A percentile compares a stretch with the other conserved stretches of the same genome.
phyloP scores from a whole-genome alignment of 768 basidiomycete species.

The Cystofilobasidium capitatum region DNA sequence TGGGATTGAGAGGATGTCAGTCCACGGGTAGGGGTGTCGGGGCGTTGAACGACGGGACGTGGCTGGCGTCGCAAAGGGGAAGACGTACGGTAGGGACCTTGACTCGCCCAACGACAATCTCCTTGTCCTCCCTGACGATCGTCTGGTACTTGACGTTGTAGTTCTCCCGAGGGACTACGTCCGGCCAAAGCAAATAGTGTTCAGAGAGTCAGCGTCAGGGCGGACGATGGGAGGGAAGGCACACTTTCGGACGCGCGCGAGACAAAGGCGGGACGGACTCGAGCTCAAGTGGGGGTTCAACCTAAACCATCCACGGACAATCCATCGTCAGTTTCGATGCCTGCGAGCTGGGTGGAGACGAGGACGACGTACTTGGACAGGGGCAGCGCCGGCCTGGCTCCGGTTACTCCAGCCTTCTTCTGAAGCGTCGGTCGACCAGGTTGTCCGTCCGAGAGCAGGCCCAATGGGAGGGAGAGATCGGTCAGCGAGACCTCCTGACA shows the following conservation, averaged over 20 bases:
- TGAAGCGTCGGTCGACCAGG: neutral
- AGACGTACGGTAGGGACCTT: slow-evolving; percentile 71
- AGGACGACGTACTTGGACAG: neutral
- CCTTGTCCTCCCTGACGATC: slow-evolving; percentile 72
- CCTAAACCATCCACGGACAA: neutral
- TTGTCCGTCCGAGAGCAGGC: neutral
- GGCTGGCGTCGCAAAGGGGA: slow-evolving; percentile 9
- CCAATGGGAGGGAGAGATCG: neutral
- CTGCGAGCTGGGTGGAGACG: neutral
- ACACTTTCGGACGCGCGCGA: neutral
- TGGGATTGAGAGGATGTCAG: neutral
- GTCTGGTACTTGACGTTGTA: slow-evolving; percentile 76
- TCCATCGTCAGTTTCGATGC: neutral
- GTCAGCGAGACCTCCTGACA: neutral
- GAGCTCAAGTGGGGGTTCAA: neutral
- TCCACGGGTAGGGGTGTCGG: neutral
- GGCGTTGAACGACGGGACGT: neutral
- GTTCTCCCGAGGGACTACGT: slow-evolving; percentile 37
- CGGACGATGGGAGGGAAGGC: neutral
- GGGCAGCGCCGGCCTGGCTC: neutral
- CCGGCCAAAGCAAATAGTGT: neutral
- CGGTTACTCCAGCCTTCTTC: slow-evolving; percentile 4
- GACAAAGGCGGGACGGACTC: neutral
- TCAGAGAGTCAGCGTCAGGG: neutral
- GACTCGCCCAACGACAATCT: slow-evolving; percentile 78